phyloP scores from a whole-genome alignment of 345 rosid genomes.

The Gossypium ekmanianum region DNA sequence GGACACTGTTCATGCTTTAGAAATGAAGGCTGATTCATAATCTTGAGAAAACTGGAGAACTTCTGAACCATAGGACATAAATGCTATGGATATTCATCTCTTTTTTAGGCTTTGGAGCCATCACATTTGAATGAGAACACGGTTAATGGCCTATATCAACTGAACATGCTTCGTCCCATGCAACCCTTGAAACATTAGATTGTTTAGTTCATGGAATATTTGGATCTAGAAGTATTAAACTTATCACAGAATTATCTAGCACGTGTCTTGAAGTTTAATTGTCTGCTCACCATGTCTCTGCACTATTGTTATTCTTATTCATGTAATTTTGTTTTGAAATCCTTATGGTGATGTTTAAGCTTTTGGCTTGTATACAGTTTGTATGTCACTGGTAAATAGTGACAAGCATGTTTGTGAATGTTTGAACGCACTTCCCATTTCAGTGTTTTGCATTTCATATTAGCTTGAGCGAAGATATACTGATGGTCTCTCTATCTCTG shows the following conservation, averaged over 20 bases:
- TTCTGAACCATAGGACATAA: background rate
- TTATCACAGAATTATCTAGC: background rate
- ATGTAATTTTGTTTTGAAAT: background rate
- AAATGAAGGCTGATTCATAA: slow-evolving; percentile 4
- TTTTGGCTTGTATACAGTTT: background rate
- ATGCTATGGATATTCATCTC: background rate
- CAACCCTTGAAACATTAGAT: background rate
- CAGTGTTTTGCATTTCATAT: background rate
- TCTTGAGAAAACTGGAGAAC: slow-evolving; percentile 3
- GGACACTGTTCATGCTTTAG: background rate
- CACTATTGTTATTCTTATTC: background rate
- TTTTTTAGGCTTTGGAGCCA: too few species aligned
- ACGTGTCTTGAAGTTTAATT: background rate
- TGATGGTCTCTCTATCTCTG: slow-evolving; percentile 16
- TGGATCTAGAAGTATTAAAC: background rate
- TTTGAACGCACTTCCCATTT: background rate
- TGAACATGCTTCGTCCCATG: background rate
- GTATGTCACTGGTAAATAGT: background rate
- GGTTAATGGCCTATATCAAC: background rate
- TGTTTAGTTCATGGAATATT: background rate
- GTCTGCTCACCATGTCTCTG: background rate
- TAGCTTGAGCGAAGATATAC: background rate
- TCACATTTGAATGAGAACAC: too few species aligned
- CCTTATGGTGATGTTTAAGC: background rate
- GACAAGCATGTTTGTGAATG: too few species aligned